Evolutionary conservation across 1,284 basidiomycete species (phyloP), one percentile per base, ranked within the genome.

Genomic region (Chondrostereum purpureum): DNA sequence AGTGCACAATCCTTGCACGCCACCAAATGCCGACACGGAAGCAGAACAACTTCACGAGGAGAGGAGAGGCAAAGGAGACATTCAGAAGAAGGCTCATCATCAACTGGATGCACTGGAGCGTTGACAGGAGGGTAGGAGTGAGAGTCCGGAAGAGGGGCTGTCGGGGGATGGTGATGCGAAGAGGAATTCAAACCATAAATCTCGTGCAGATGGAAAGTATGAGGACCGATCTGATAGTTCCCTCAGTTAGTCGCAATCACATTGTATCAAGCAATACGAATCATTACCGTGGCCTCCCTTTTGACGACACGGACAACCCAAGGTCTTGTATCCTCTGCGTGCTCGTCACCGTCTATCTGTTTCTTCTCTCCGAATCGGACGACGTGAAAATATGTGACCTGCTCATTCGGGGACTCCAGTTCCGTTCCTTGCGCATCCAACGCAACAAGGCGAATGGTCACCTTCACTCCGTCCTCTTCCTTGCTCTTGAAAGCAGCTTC

Each of bases 221-320:
- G 90, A 4, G 83, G 74, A 5, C 91, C 91, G 56, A 94, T 94
- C 79, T 84, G 19, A 39, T 19, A 20, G 17, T 11, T 18, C 37
- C 41, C 21, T 21, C 38, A n/a, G n/a, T n/a, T n/a, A n/a, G n/a
- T n/a, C n/a, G n/a, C n/a, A n/a, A n/a, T n/a, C n/a, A n/a, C n/a
- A n/a, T n/a, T n/a, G n/a, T n/a, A n/a, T n/a, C n/a, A n/a, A n/a
- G n/a, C n/a, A n/a, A n/a, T n/a, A n/a, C n/a, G n/a, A n/a, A n/a
- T n/a, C n/a, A n/a, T 51, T 44, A 81, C 81, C 43, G 82, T 83
- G 23, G 90, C 91, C 62, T 94, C 91, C 39, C 91, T 78, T 57
- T 91, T 87, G 45, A 92, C 83, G 33, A 94, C 91, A 58, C 84
- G 88, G 58, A 93, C 88, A 8, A 92, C 81, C 90, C 90, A 94